These are phyloP conservation scores for Kluyveromyces wickerhamii DNA, from an alignment of 805 yeast genomes.

Conservation along the genomic window DNA sequence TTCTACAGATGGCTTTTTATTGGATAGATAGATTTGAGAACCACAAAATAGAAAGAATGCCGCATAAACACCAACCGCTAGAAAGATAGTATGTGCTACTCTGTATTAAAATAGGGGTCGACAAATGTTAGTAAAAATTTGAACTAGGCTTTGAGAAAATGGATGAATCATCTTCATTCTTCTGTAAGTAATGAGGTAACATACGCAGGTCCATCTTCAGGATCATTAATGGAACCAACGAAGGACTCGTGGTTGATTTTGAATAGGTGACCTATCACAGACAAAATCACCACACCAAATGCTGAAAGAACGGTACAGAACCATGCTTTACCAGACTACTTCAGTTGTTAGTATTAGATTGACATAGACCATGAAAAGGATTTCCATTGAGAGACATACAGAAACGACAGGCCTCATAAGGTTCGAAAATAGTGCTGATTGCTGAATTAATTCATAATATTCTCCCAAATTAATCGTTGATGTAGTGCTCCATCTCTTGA, in stretches of 20 bases:
- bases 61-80: constrained; percentile 79
- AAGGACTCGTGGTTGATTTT: constrained; percentile 76
- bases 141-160: neutral
- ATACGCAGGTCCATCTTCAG: constrained; percentile 81
- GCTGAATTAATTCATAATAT: too few species aligned
- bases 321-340: constrained; percentile 79
- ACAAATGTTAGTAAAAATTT: constrained; percentile 2
- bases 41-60: constrained; percentile 86
- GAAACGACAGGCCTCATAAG: constrained; percentile 45
- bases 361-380: neutral
- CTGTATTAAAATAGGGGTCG: constrained; percentile 22
- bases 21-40: constrained; percentile 60
- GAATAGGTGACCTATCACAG: constrained; percentile 79
- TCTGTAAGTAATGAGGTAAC: constrained; percentile 24
- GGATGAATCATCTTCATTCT: neutral
- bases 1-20: constrained; percentile 59
- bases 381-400: constrained; percentile 26
- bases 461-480: too few species aligned
- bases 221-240: constrained; percentile 88
- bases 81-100: constrained; percentile 83
- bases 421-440: too few species aligned
- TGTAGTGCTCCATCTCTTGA: too few species aligned
- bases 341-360: neutral
- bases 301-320: constrained; percentile 90
- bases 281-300: constrained; percentile 80